Evolutionary conservation across 768 basidiomycete genomes (phyloP).

Genomic region (Phallus indusiatus): DNA sequence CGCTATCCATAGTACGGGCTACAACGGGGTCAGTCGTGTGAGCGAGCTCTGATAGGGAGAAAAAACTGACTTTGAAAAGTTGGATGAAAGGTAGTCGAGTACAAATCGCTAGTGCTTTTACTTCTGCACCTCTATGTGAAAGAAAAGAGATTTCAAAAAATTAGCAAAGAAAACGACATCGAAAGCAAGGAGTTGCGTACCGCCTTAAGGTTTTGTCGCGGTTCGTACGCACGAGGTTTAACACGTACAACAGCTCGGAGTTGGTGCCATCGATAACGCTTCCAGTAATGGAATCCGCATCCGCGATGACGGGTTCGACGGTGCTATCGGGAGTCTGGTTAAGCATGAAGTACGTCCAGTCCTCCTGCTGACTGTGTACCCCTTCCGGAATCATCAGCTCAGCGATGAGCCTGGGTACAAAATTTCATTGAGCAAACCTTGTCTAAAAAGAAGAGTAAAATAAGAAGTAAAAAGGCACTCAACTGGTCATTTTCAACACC

Average conservation of each 20-base stretch:
- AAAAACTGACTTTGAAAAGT: constrained; percentile 71
- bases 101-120: constrained; percentile 91
- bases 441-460: neutral
- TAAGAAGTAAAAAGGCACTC: constrained; percentile 21
- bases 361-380: constrained; percentile 87
- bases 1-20: constrained; percentile 91
- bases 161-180: neutral
- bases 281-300: constrained; percentile 40
- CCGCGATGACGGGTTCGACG: constrained; percentile 69
- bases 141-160: constrained; percentile 1
- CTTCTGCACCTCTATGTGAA: constrained; percentile 82
- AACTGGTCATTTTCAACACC: constrained; percentile 87
- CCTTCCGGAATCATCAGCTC: constrained; percentile 99
- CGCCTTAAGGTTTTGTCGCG: constrained; percentile 75
- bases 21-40: constrained; percentile 7
- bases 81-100: constrained; percentile 92
- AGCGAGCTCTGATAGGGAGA: neutral
- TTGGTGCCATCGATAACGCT: constrained; percentile 20
- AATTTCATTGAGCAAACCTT: constrained; percentile 12
- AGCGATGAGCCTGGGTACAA: constrained; percentile 64
- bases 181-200: constrained; percentile 31
- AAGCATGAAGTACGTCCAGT: constrained; percentile 98
- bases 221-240: constrained; percentile 88
- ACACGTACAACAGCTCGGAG: constrained; percentile 66
- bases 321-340: constrained; percentile 89